phyloP scores from a whole-genome alignment of 805 yeast genomes.

The Starmerella tilneyi region DNA sequence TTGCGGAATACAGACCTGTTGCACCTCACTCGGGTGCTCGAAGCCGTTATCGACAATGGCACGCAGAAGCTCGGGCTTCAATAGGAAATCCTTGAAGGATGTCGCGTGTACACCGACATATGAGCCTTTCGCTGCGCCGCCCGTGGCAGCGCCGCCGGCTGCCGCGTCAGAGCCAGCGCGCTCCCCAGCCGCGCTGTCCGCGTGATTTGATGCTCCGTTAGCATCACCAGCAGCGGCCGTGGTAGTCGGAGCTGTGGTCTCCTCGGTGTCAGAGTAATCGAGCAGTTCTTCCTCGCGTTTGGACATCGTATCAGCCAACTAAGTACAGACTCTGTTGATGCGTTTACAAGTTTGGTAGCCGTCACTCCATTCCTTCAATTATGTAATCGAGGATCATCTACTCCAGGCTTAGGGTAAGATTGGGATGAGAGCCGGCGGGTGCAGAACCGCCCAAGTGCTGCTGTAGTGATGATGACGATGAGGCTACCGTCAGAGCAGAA shows the following conservation, averaged over 20 bases:
- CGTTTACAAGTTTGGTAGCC: constrained; percentile 1
- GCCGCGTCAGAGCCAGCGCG: constrained; percentile 35
- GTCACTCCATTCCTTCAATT: not conserved
- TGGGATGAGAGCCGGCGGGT: too few species aligned
- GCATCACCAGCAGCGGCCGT: constrained; percentile 3
- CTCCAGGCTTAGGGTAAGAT: not conserved
- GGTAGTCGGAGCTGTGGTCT: constrained; percentile 49
- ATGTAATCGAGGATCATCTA: not conserved
- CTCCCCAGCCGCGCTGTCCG: constrained; percentile 23
- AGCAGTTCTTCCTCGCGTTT: constrained; percentile 90
- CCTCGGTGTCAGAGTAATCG: constrained; percentile 98
- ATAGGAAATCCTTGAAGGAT: constrained; percentile 92
- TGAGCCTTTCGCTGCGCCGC: constrained; percentile 70
- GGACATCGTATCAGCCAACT: constrained; percentile 19
- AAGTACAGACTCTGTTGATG: not conserved
- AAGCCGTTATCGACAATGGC: constrained; percentile 99
- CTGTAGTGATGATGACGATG: too few species aligned
- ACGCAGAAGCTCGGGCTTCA: constrained; percentile 92
- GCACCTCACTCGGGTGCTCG: constrained; percentile 99
- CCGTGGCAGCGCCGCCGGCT: constrained; percentile 12
- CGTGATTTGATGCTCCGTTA: not conserved
- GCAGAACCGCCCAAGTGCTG: too few species aligned
- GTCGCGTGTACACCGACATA: constrained; percentile 97
- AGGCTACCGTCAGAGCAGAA: too few species aligned
- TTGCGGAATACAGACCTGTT: constrained; percentile 97